Evolutionary conservation across 176 grass and related monocot species (phyloP).

Genomic region (Lolium multiflorum): DNA sequence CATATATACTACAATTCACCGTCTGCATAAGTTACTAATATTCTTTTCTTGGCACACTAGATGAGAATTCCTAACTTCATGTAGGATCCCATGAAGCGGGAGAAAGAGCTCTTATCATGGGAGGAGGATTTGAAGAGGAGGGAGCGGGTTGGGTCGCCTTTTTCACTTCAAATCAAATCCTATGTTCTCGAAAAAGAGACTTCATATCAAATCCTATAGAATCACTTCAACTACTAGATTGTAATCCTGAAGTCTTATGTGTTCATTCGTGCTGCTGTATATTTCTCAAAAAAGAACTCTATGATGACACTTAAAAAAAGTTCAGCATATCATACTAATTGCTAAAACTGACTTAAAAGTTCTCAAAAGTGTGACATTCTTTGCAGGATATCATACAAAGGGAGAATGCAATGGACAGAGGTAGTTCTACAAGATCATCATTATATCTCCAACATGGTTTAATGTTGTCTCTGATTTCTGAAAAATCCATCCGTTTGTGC

Average conservation of each 20-base stretch:
- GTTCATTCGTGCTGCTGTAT: constrained; percentile 11
- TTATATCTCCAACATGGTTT: background rate
- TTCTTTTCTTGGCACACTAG: background rate
- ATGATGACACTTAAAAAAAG: too few species aligned
- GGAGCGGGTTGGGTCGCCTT: constrained; percentile 59
- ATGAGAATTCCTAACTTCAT: background rate
- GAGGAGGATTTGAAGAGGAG: constrained; percentile 81
- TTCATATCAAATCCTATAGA: background rate
- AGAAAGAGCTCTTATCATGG: constrained; percentile 70
- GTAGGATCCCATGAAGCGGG: constrained; percentile 67
- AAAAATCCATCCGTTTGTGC: constrained; percentile 36
- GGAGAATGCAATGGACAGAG: constrained; percentile 79
- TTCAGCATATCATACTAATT: background rate
- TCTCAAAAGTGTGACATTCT: constrained; percentile 23
- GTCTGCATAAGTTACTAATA: background rate
- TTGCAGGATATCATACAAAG: constrained; percentile 83
- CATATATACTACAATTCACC: background rate
- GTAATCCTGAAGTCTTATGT: constrained; percentile 16
- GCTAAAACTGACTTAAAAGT: background rate
- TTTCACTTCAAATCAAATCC: background rate
- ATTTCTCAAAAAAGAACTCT: background rate
- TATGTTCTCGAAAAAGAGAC: background rate
- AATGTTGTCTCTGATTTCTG: constrained; percentile 13
- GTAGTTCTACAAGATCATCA: constrained; percentile 41
- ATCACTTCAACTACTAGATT: background rate